Evolutionary conservation across 306 rosid genomes (phyloP).

Genomic region (Crotalaria pallida): DNA sequence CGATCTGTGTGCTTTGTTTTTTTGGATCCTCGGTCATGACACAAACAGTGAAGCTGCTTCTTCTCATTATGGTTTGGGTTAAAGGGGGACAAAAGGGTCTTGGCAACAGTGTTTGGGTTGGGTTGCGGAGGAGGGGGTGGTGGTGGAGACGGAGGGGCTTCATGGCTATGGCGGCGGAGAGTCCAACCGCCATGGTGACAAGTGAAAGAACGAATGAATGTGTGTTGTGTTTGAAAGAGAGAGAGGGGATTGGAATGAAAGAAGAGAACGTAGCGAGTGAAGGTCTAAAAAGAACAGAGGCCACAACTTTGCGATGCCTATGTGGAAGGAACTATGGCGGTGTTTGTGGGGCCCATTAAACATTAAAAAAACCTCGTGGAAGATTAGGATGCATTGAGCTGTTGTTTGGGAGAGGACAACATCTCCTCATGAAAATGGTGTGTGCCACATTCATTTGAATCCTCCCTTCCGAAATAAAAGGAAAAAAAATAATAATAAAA

Average conservation of each 20-base stretch:
- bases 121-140: conserved; percentile 25
- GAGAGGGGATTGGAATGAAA: background rate
- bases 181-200: conserved; percentile 73
- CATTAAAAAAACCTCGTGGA: too few species aligned
- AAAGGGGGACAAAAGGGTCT: conserved; percentile 22
- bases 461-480: too few species aligned
- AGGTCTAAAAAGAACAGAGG: too few species aligned
- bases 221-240: background rate
- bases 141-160: conserved; percentile 50
- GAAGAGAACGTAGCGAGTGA: background rate
- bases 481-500: too few species aligned
- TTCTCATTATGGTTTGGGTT: conserved; percentile 35
- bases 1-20: conserved; percentile 30
- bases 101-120: conserved; percentile 31
- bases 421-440: too few species aligned
- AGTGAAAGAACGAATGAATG: background rate
- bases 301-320: background rate
- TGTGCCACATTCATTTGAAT: too few species aligned
- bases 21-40: conserved; percentile 70
- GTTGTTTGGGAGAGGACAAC: too few species aligned
- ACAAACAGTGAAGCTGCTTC: conserved; percentile 43
- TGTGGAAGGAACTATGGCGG: too few species aligned
- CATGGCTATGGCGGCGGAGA: conserved; percentile 47
- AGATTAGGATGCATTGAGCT: too few species aligned
- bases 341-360: background rate